Percentiles rank a stretch among this genome's conserved stretches.
Evolutionary conservation across 345 rosid genomes (phyloP).

Genomic region (Alliaria petiolata): DNA sequence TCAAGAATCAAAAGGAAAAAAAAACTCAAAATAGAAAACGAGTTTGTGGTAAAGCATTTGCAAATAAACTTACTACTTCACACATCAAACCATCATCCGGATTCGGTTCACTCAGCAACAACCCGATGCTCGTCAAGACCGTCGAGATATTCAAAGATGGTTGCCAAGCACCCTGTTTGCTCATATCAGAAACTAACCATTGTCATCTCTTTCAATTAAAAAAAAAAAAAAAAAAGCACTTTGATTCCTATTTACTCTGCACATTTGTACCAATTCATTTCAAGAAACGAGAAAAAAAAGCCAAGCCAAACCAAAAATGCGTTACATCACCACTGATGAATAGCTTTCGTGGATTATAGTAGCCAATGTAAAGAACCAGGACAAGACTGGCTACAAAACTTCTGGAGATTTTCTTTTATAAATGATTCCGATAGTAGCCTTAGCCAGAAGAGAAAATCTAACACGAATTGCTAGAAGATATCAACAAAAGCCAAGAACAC

Average conservation of each 20-base stretch:
- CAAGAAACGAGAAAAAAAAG: not conserved
- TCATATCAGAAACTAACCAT: not conserved
- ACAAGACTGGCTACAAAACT: too few species aligned
- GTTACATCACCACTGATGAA: too few species aligned
- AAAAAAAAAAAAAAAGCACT: not conserved
- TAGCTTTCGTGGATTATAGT: not conserved
- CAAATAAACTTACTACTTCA: conserved; percentile 54
- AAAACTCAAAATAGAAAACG: not conserved
- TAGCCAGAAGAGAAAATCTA: too few species aligned
- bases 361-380: not conserved
- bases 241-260: not conserved
- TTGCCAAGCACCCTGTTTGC: conserved; percentile 86
- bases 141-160: conserved; percentile 85
- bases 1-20: not conserved
- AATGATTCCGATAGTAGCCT: too few species aligned
- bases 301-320: too few species aligned
- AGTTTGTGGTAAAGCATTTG: not conserved
- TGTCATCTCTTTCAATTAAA: not conserved
- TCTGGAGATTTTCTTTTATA: too few species aligned
- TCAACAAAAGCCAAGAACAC: too few species aligned
- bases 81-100: conserved; percentile 86
- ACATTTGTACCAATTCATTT: not conserved
- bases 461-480: too few species aligned
- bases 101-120: conserved; percentile 73
- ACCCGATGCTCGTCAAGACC: conserved; percentile 61